Evolutionary conservation across 2,329 filamentous ascomycete species (phyloP), one percentile per base, ranked within the genome.

Genomic region (Paecilomyces variotii): DNA sequence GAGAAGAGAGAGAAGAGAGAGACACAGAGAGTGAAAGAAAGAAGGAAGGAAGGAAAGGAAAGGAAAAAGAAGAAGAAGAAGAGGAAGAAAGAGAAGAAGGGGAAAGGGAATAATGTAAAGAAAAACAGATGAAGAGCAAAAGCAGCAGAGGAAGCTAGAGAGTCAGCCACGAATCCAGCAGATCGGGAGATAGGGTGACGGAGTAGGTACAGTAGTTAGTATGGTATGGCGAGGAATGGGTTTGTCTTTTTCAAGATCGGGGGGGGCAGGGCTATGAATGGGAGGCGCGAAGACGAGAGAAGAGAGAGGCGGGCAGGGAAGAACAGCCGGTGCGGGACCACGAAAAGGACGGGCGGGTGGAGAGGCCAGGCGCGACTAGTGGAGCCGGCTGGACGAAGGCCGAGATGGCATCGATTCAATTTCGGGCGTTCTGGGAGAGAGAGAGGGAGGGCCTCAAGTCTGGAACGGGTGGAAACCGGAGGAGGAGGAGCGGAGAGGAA

Each of bases 31-130:
- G 35, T 14, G 30, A 56, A 34, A 30, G 4, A 19, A 52, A 54
- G n/a, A 34, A 56, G 34, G 55, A 51, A 26, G 56, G 60, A 51
- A 54, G 56, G 32, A 54, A 53, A 26, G 54, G 53, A 35, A 12
- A 10, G 24, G 6, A 25, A 26, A 34, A 26, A 39, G 28, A 7
- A 52, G 25, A 52, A 25, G 14, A 19, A 19, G 24, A 5, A 5
- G 35, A 39, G 14, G n/a, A 14, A 19, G 39, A 45, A 14, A n/a
- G 39, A n/a, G 19, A 45, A 7, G 30, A 32, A 32, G 19, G 19
- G 56, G 32, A 54, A 53, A 26, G 54, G 53, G n/a, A 12, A 10
- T 19, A 19, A 19, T 19, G 24, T 1, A 25, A 26, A 34, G 53
- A 39, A 11, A 7, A 52, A 10, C 25, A 25, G 14, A 19, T n/a